These are phyloP conservation scores for Poronia punctata DNA, from an alignment of 495 filamentous ascomycete species.

Conservation along the genomic window DNA sequence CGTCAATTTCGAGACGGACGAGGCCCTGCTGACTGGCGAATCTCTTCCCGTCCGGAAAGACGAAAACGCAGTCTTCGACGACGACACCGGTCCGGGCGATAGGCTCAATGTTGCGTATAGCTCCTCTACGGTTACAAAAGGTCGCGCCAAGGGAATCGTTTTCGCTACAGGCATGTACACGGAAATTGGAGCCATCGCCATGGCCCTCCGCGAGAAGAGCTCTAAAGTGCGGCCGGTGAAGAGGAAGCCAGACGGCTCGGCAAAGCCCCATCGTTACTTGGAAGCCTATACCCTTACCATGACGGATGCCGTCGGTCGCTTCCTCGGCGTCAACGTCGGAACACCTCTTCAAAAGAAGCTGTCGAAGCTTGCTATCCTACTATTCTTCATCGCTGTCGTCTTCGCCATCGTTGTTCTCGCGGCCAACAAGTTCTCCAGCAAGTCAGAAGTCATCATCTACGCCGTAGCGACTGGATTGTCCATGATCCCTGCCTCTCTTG, in stretches of 20 bases:
- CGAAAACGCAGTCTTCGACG: slow-evolving; percentile 26
- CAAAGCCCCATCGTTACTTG: slow-evolving; percentile 58
- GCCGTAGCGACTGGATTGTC: slow-evolving; percentile 55
- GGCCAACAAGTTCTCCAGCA: slow-evolving; percentile 39
- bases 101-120: slow-evolving; percentile 42
- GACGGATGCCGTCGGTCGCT: slow-evolving; percentile 59
- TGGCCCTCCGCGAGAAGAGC: slow-evolving; percentile 34
- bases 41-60: slow-evolving; percentile 38
- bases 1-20: slow-evolving; percentile 42
- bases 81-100: slow-evolving; percentile 35
- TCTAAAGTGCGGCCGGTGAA: slow-evolving; percentile 46
- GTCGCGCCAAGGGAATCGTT: slow-evolving; percentile 39
- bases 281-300: slow-evolving; percentile 62
- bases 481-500: slow-evolving; percentile 47
- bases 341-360: slow-evolving; percentile 48
- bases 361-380: slow-evolving; percentile 40
- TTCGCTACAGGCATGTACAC: slow-evolving; percentile 40
- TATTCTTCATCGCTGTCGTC: slow-evolving; percentile 43
- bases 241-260: slow-evolving; percentile 49
- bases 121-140: slow-evolving; percentile 44
- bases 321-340: slow-evolving; percentile 60
- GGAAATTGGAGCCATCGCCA: slow-evolving; percentile 43
- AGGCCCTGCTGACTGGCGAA: slow-evolving; percentile 45
- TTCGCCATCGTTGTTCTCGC: slow-evolving; percentile 45
- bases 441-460: slow-evolving; percentile 44